Evolutionary conservation across 192 early-diverging fungal genomes (phyloP), one percentile per base, ranked within the genome.

Genomic region (Neocallimastix lanati): DNA sequence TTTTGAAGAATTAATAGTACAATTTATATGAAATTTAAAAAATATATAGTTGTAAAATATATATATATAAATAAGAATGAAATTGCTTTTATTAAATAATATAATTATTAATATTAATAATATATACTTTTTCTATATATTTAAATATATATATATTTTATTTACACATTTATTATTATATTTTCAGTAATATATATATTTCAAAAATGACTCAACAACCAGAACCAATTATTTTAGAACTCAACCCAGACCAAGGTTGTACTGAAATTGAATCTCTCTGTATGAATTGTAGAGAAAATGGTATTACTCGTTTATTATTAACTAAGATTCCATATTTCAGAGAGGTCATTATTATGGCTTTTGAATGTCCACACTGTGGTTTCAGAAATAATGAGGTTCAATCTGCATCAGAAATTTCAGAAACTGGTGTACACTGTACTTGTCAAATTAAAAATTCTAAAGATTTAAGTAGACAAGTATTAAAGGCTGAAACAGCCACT

Each of bases 281-380:
- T 84, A 94, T 98, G 94, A 90, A 90, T 81, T 98, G 96, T 84
- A 86, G 91, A 77, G 86, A 96, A 79, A 92, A 91, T 82, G 96
- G 96, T 79, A 90, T 82, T 13, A 96, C 95, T 78, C 88, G 92
- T 77, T 85, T 98, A 30, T 86, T 98, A 40, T 86, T 98, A 77
- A 96, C 96, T 15, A 89, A 90, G 76, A 94, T 98, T 79, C 95
- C 96, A 76, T 95, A 98, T 86, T 98, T 96, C 86, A 90, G 91
- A 81, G 94, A 96, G 79, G 82, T 94, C 77, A 89, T 94, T 35
- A 80, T 94, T 28, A 93, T 93, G 90, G 91, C 92, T 30, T 94
- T 96, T 81, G 92, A 93, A 83, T 94, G 94, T 83, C 89, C 91
- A 29, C 95, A 96, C 87, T 98, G 96, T 83, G 92, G 93, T 2